phyloP scores from a whole-genome alignment of 352 stramenopile genomes.

The Phytophthora aleatoria region DNA sequence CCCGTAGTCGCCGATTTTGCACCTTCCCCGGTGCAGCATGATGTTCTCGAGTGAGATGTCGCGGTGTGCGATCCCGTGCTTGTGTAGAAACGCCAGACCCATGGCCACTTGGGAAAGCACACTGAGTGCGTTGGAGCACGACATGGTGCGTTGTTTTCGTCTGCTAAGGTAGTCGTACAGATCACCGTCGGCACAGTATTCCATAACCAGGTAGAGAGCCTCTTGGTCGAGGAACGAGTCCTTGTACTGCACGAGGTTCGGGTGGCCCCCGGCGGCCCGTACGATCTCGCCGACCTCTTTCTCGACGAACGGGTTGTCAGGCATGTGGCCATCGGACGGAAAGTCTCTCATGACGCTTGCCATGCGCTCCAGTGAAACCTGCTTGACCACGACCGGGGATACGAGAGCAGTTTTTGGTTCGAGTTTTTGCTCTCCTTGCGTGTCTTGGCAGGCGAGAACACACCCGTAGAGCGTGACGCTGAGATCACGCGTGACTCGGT shows the following conservation, averaged over 20 bases:
- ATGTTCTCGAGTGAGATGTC: slow-evolving; percentile 55
- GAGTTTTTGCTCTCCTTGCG: neutral
- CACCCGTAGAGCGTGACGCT: slow-evolving; percentile 53
- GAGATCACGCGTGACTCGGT: slow-evolving; percentile 38
- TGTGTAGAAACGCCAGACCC: slow-evolving; percentile 40
- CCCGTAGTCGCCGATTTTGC: slow-evolving; percentile 55
- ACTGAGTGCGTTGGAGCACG: slow-evolving; percentile 28
- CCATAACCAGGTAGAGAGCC: slow-evolving; percentile 52
- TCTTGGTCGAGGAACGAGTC: slow-evolving; percentile 48
- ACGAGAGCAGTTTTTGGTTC: slow-evolving; percentile 2
- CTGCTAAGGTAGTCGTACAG: slow-evolving; percentile 41
- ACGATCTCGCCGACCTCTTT: slow-evolving; percentile 43
- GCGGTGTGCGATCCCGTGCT: slow-evolving; percentile 39
- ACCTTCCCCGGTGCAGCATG: slow-evolving; percentile 39
- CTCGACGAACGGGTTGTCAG: slow-evolving; percentile 51
- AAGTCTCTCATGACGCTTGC: slow-evolving; percentile 29
- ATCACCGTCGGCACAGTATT: slow-evolving; percentile 43
- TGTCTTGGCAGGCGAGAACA: slow-evolving; percentile 52
- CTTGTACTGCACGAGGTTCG: slow-evolving; percentile 48
- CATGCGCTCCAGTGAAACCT: slow-evolving; percentile 39
- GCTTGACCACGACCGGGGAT: neutral
- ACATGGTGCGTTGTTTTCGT: slow-evolving; percentile 28
- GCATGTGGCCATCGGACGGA: slow-evolving; percentile 20
- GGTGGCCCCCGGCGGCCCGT: slow-evolving; percentile 41
- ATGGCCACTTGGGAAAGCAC: slow-evolving; percentile 39